Conservation (phyloP, 306 rosid species). For the Leucaena leucocephala region DNA sequence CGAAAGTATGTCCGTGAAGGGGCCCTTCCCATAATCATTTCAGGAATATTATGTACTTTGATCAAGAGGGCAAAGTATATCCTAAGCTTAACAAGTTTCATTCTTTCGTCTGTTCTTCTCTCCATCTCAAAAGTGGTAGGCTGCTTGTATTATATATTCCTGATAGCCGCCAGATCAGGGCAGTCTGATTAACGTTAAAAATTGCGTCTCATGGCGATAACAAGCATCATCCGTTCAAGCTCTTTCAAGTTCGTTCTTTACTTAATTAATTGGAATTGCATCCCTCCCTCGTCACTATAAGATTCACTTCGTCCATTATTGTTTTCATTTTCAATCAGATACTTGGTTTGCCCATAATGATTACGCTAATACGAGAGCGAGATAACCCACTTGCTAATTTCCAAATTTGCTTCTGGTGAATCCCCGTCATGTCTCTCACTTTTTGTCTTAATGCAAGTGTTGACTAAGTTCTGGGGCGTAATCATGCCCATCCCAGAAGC, state of each 20-base stretch:
- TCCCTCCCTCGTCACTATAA: not conserved
- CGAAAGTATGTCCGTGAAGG: conserved; percentile 44
- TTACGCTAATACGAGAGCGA: not conserved
- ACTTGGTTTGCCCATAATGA: not conserved
- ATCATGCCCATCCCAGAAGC: conserved; percentile 4
- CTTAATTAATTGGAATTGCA: not conserved
- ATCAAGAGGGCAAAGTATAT: conserved; percentile 20
- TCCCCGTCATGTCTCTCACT: not conserved
- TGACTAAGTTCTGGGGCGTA: not conserved
- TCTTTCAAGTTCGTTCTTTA: not conserved
- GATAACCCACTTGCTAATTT: not conserved
- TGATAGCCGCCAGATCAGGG: conserved; percentile 23
- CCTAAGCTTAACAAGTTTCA: conserved; percentile 12
- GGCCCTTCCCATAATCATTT: conserved; percentile 45
- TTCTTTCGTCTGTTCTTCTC: not conserved
- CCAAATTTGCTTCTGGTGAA: not conserved
- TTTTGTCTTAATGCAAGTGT: conserved; percentile 21
- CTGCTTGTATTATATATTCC: not conserved
- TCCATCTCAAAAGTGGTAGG: not conserved
- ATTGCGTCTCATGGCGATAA: not conserved
- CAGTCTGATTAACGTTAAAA: not conserved
- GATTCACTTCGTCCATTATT: not conserved
- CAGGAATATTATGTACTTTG: conserved; percentile 45
- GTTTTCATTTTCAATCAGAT: not conserved
- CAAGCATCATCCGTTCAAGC: no score